Evolutionary conservation across 257 asterid genomes (phyloP).

Genomic region (Solanum pennellii): DNA sequence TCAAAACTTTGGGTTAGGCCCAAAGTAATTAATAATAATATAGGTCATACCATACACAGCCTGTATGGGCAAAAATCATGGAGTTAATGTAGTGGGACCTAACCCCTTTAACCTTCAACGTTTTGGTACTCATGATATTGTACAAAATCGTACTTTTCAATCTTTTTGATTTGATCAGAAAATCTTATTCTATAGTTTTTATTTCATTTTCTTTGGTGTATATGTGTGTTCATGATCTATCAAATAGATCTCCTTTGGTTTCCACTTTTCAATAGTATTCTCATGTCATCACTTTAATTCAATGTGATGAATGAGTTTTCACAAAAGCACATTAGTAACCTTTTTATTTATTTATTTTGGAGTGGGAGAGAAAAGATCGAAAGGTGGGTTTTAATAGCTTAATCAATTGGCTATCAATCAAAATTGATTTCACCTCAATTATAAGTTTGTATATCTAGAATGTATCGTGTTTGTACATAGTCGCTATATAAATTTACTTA

Average conservation of each 20-base stretch:
- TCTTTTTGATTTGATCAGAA: constrained; percentile 15
- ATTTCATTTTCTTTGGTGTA: not conserved
- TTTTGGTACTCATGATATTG: constrained; percentile 59
- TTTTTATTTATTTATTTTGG: not conserved
- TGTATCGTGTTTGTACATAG: not conserved
- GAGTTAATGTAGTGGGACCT: not conserved
- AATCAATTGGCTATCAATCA: not conserved
- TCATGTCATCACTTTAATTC: not conserved
- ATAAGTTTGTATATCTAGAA: not conserved
- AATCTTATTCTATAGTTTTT: constrained; percentile 2
- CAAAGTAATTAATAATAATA: not conserved
- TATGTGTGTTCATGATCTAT: not conserved
- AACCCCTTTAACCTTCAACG: not conserved
- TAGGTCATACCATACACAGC: not conserved
- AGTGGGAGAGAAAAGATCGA: not conserved
- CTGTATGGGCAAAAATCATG: not conserved
- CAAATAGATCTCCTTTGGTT: not conserved
- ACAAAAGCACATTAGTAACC: not conserved
- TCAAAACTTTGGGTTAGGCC: not conserved
- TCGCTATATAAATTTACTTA: not conserved
- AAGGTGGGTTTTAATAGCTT: not conserved
- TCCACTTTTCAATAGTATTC: not conserved
- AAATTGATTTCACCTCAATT: not conserved
- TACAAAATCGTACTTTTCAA: constrained; percentile 51
- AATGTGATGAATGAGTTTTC: not conserved